These are phyloP conservation scores for Aspergillus hiratsukae DNA, from an alignment of 2,329 filamentous ascomycete species.

Conservation along the genomic window DNA sequence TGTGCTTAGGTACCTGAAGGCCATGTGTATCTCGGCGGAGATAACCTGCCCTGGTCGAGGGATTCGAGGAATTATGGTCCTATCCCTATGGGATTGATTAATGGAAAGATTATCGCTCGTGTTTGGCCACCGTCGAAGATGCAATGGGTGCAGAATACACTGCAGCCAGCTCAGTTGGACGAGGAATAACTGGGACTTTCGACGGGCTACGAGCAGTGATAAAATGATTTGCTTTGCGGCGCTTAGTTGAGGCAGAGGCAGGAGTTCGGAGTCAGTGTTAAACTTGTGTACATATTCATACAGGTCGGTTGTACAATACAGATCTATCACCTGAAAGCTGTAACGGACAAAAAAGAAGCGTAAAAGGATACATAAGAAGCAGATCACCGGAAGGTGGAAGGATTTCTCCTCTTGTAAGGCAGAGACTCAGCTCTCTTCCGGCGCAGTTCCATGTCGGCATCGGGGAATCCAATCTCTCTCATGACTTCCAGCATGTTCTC, in stretches of 20 bases:
- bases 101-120: slow-evolving; percentile 69
- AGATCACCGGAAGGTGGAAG: slow-evolving; percentile 40
- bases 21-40: slow-evolving; percentile 86
- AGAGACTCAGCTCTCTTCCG: slow-evolving; percentile 67
- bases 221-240: neutral
- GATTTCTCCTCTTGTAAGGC: slow-evolving; percentile 59
- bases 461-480: slow-evolving; percentile 68
- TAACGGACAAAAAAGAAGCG: slow-evolving; percentile 17
- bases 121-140: slow-evolving; percentile 34
- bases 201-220: neutral
- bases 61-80: slow-evolving; percentile 87
- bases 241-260: slow-evolving; percentile 1
- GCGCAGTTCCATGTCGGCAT: slow-evolving; percentile 79
- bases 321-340: slow-evolving; percentile 22
- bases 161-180: slow-evolving; percentile 29
- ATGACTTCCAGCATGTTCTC: slow-evolving; percentile 83
- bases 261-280: slow-evolving; percentile 25
- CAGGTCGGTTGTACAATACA: slow-evolving; percentile 42
- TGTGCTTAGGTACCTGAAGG: slow-evolving; percentile 70
- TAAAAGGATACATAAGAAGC: slow-evolving; percentile 6
- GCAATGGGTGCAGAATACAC: slow-evolving; percentile 34
- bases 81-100: slow-evolving; percentile 76
- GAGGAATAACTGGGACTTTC: too few relatives aligned
- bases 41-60: slow-evolving; percentile 77
- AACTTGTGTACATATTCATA: slow-evolving; percentile 38